phyloP scores from a whole-genome alignment of 257 asterid genomes.

The Solanum tarijense region DNA sequence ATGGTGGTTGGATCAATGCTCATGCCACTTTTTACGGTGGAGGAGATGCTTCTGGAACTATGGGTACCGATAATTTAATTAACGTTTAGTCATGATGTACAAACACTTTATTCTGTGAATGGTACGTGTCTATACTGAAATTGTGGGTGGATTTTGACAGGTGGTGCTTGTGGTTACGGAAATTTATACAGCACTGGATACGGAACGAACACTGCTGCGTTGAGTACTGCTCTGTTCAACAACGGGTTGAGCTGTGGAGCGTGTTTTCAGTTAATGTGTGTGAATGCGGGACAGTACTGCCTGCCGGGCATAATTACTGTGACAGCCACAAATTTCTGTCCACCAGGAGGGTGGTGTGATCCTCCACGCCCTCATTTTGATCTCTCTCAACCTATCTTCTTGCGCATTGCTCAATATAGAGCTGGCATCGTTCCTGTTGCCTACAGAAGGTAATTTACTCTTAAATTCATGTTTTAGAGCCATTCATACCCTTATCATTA shows the following conservation, averaged over 20 bases:
- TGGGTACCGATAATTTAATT: slow-evolving; percentile 39
- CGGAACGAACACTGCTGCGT: slow-evolving; percentile 77
- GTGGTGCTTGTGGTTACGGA: slow-evolving; percentile 98
- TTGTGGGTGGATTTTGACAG: slow-evolving; percentile 6
- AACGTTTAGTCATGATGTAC: neutral
- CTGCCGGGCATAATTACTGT: slow-evolving; percentile 55
- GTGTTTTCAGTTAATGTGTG: slow-evolving; percentile 61
- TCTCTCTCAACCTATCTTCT: slow-evolving; percentile 67
- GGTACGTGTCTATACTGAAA: neutral
- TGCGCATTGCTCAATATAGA: slow-evolving; percentile 60
- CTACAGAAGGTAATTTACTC: slow-evolving; percentile 44
- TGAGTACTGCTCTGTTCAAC: slow-evolving; percentile 71
- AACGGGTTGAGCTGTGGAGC: slow-evolving; percentile 82
- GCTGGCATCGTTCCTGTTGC: slow-evolving; percentile 86
- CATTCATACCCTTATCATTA: neutral
- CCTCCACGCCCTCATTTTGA: slow-evolving; percentile 93
- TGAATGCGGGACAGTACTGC: slow-evolving; percentile 47
- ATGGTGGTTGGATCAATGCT: slow-evolving; percentile 82
- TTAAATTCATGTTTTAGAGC: neutral
- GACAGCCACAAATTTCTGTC: slow-evolving; percentile 93
- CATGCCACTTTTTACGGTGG: slow-evolving; percentile 96
- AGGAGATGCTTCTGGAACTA: slow-evolving; percentile 93
- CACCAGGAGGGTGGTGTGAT: slow-evolving; percentile 92
- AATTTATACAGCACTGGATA: slow-evolving; percentile 73
- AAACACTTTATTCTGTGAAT: neutral